A percentile compares a stretch with the other conserved stretches of the same genome.
phyloP scores from a whole-genome alignment of 257 asterid genomes.

The Solanum piurae region DNA sequence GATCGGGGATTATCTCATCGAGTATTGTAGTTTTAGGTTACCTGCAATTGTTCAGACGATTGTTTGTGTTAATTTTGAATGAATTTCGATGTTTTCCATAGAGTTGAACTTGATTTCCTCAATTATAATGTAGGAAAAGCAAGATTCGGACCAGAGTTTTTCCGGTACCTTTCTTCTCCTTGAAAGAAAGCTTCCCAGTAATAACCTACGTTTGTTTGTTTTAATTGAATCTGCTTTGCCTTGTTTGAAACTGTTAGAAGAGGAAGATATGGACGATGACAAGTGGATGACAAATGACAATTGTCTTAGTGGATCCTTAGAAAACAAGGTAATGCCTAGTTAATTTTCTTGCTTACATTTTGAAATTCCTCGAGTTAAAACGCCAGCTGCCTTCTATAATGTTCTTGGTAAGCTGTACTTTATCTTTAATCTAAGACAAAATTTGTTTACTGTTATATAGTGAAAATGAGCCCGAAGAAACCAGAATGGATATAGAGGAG shows the following conservation, averaged over 20 bases:
- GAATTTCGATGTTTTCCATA: neutral
- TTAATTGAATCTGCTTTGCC: neutral
- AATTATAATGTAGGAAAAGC: slow-evolving; percentile 13
- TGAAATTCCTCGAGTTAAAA: neutral
- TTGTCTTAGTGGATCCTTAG: slow-evolving; percentile 21
- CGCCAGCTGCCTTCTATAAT: neutral
- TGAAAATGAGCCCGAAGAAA: neutral
- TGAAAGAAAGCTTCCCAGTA: neutral
- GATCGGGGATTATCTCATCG: neutral
- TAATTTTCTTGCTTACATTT: neutral
- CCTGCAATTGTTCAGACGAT: neutral
- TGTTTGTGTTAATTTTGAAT: neutral
- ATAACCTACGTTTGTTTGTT: neutral
- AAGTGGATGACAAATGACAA: slow-evolving; percentile 16
- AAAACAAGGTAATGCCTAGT: slow-evolving; percentile 31
- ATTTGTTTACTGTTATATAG: neutral
- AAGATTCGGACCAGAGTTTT: slow-evolving; percentile 67
- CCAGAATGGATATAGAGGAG: neutral
- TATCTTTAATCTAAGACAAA: neutral
- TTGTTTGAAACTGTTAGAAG: slow-evolving; percentile 10
- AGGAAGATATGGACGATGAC: slow-evolving; percentile 35
- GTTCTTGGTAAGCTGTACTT: neutral
- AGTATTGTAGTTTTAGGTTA: neutral
- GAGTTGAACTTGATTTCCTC: neutral
- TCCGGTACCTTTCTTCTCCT: slow-evolving; percentile 36